Base-by-base conservation (phyloP, 139 green algal genomes). In the Chlamydomonas sphaeroides region DNA sequence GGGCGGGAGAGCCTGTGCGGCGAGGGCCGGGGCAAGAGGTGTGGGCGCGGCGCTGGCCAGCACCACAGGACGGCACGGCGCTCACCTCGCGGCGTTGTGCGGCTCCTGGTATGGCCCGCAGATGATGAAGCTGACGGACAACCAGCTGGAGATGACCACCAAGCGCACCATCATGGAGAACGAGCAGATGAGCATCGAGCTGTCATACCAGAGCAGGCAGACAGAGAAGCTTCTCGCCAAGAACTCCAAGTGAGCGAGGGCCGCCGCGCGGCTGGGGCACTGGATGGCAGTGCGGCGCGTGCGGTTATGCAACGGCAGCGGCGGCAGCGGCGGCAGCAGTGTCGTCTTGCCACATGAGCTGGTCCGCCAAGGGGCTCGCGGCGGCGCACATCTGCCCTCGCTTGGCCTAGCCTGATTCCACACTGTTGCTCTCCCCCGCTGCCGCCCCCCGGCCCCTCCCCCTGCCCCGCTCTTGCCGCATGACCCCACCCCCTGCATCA, bases 131-230 rank as follows among this genome's bases (percentile, higher is more conserved):
- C 85, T 91, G 30, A 91, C 91, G 59, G 95, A 98, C 89, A 93
- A 96, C 78, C 94, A 96, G 85, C 89, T 97, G 59, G 93, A 98
- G 83, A 92, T 90, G 74, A 95, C 92, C 42, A 96, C 92, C 41
- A 95, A 96, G 92, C 88, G 92, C 35, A 95, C 93, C 45, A 95
- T 97, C 67, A 90, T 95, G 69, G 92, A 96, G 76, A 97, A 97
- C 79, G 92, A 96, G 88, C 89, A 94, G 78, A 96, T 97, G 92
- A 88, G 70, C 21, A 90, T 89, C 42, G 92, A 95, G 88, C 88
- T 96, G 42, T 65, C 49, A 3, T 96, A 94, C 82, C 92, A 95
- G 82, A 87, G 68, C 41, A 79, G 84, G 32, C 91, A 91, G 85
- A 89, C 87, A 30, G 88, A 93, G 83, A 88, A 93, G 74, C 83